Evolutionary conservation across 169 alveolate genomes (phyloP).

Genomic region (Plasmodium vivax): DNA sequence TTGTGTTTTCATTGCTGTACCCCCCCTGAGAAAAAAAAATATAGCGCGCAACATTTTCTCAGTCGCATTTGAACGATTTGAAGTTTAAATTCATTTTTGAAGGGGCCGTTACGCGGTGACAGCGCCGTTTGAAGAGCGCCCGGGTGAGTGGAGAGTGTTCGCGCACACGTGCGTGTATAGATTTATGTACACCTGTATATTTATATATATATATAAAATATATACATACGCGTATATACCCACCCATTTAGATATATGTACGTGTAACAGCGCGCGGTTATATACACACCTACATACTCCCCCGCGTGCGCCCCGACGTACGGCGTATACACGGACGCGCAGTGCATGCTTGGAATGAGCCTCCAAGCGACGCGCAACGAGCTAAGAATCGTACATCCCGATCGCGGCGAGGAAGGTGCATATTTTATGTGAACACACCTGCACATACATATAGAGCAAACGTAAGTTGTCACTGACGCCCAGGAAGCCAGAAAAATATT

Average conservation of each 20-base stretch:
- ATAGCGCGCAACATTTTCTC: background rate
- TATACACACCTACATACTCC: background rate
- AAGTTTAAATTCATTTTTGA: background rate
- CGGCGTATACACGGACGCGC: background rate
- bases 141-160: background rate
- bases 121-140: background rate
- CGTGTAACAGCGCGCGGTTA: background rate
- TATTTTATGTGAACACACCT: background rate
- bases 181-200: background rate
- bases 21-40: background rate
- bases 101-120: background rate
- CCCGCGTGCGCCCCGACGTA: background rate
- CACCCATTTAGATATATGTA: no score
- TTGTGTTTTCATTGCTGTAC: background rate
- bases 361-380: background rate
- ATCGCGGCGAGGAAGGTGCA: background rate
- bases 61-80: background rate
- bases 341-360: background rate
- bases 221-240: no score
- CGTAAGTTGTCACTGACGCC: background rate
- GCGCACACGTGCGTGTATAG: constrained; percentile 1
- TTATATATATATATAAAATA: background rate
- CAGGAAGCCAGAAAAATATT: background rate
- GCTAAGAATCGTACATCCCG: background rate
- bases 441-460: background rate